Conservation (phyloP, 768 basidiomycete genomes). For the Suillus variegatus region DNA sequence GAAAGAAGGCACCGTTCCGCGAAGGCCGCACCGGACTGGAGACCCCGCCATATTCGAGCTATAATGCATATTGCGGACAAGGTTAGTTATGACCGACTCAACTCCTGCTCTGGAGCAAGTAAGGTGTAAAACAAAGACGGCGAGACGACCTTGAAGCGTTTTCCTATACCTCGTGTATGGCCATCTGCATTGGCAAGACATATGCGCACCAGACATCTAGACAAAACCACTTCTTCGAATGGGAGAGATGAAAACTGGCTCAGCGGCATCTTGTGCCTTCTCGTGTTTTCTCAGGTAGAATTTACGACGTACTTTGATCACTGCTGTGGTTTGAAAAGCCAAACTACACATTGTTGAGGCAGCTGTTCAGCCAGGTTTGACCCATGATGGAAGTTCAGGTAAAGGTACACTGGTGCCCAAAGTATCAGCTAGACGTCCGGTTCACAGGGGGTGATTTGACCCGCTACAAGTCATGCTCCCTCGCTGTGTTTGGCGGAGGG, state of each 20-base stretch:
- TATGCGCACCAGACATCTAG: not conserved
- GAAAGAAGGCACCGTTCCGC: too few relatives aligned
- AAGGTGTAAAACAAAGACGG: too few relatives aligned
- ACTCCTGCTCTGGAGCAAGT: too few relatives aligned
- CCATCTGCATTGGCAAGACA: not conserved
- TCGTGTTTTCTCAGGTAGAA: not conserved
- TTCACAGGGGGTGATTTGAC: not conserved
- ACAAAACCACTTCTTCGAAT: not conserved
- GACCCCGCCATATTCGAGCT: too few relatives aligned
- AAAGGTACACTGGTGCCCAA: too few relatives aligned
- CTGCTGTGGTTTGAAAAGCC: constrained; percentile 11
- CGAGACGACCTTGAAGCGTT: too few relatives aligned
- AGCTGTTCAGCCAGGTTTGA: constrained; percentile 4
- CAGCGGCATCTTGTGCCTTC: not conserved
- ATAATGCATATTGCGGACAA: too few relatives aligned
- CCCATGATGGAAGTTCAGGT: not conserved
- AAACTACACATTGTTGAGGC: too few relatives aligned
- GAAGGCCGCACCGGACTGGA: too few relatives aligned
- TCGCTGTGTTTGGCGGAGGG: not conserved
- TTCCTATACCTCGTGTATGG: too few relatives aligned
- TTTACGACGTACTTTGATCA: not conserved
- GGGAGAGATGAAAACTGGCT: not conserved
- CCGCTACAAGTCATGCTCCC: not conserved
- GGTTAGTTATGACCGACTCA: too few relatives aligned
- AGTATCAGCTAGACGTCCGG: not conserved